Evolutionary conservation across 148 eudicot genomes (phyloP).

Genomic region (Rhododendron vialii): DNA sequence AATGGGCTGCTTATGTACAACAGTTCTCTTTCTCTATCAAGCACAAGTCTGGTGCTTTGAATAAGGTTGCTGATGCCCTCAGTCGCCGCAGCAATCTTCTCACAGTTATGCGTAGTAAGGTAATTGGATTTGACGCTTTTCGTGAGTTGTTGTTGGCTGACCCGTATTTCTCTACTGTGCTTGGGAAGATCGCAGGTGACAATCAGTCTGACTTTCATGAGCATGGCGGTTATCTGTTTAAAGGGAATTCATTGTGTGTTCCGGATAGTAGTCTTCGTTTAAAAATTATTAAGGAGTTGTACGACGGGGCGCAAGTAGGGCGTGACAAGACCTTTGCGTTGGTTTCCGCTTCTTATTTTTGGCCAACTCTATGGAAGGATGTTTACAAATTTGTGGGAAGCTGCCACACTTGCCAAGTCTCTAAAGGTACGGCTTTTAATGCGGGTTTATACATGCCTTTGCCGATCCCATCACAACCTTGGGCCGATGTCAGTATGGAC

Average conservation of each 20-base stretch:
- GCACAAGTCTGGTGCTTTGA: too few species aligned
- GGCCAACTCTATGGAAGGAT: neutral
- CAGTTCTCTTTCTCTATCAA: too few species aligned
- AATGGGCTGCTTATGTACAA: too few species aligned
- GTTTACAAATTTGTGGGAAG: neutral
- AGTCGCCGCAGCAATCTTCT: neutral
- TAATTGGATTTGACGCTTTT: neutral
- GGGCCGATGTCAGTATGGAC: neutral
- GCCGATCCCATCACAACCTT: neutral
- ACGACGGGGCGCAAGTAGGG: neutral
- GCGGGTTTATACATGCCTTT: neutral
- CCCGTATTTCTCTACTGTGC: neutral
- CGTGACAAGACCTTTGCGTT: neutral
- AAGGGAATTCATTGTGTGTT: neutral
- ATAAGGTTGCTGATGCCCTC: too few species aligned
- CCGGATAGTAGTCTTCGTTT: neutral
- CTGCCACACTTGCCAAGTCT: neutral
- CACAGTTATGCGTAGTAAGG: neutral
- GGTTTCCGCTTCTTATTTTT: neutral
- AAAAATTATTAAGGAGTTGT: neutral
- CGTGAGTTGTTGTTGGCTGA: neutral
- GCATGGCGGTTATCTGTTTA: neutral
- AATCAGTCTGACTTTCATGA: neutral
- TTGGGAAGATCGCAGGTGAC: too few species aligned
- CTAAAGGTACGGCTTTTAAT: neutral